A percentile compares a stretch with the other conserved stretches of the same genome.
Evolutionary conservation across 1,284 basidiomycete species (phyloP).

Genomic region (Kalmanozyma brasiliensis): DNA sequence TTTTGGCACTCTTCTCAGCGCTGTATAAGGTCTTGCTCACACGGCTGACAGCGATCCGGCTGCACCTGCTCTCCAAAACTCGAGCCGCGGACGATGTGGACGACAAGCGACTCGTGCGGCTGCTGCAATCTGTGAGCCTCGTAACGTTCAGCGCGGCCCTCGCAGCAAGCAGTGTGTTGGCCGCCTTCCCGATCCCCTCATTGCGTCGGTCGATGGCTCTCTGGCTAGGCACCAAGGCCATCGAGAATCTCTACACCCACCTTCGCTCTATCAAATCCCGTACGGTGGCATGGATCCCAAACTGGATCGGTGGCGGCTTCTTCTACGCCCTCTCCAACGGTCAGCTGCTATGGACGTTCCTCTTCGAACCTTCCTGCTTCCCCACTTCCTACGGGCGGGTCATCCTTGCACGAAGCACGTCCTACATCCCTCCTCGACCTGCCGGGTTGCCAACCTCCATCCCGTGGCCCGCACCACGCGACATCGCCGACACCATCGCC

Average conservation of each 20-base stretch:
- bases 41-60: constrained; percentile 30
- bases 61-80: constrained; percentile 17
- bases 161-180: constrained; percentile 26
- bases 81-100: constrained; percentile 19
- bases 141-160: constrained; percentile 41
- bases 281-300: constrained; percentile 49
- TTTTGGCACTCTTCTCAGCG: constrained; percentile 46
- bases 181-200: constrained; percentile 30
- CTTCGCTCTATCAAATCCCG: constrained; percentile 25
- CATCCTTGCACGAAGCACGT: constrained; percentile 50
- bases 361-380: constrained; percentile 58
- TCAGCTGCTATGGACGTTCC: constrained; percentile 57
- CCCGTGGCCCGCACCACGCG: constrained; percentile 50
- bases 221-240: constrained; percentile 45
- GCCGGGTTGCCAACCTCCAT: constrained; percentile 48
- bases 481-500: constrained; percentile 55
- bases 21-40: constrained; percentile 49
- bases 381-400: constrained; percentile 45
- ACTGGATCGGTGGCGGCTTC: constrained; percentile 51
- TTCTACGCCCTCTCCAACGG: constrained; percentile 61
- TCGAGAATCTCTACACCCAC: constrained; percentile 38
- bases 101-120: constrained; percentile 19
- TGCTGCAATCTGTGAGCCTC: constrained; percentile 36
- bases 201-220: constrained; percentile 41
- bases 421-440: constrained; percentile 57